phyloP scores from a whole-genome alignment of 805 yeast species.

The Kuraishia capsulata region DNA sequence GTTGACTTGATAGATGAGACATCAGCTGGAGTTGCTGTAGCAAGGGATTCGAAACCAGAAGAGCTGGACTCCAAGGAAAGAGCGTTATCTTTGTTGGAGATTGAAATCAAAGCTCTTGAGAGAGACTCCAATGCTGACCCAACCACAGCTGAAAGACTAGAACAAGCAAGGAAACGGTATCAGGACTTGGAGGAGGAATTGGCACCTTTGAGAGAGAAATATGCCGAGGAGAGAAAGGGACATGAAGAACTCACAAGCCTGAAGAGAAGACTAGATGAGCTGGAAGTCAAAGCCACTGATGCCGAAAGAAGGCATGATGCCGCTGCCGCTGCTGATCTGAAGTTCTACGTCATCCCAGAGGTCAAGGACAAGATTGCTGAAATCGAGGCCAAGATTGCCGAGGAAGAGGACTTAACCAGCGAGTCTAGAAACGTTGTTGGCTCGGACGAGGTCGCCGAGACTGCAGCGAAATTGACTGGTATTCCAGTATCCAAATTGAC shows the following conservation, averaged over 20 bases:
- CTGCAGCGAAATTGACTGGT: slow-evolving; percentile 93
- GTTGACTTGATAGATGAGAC: slow-evolving; percentile 94
- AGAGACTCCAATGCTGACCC: slow-evolving; percentile 85
- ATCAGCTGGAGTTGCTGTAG: slow-evolving; percentile 96
- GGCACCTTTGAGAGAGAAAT: slow-evolving; percentile 77
- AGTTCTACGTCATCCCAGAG: slow-evolving; percentile 97
- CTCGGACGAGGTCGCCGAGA: slow-evolving; percentile 44
- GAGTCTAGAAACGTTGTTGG: slow-evolving; percentile 85
- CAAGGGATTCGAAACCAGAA: slow-evolving; percentile 96
- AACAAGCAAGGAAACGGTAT: slow-evolving; percentile 66
- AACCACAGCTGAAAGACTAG: slow-evolving; percentile 78
- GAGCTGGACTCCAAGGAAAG: slow-evolving; percentile 92
- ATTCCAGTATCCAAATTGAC: slow-evolving; percentile 92
- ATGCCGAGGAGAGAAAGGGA: slow-evolving; percentile 78
- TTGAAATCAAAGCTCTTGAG: slow-evolving; percentile 93
- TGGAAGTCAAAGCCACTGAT: slow-evolving; percentile 86
- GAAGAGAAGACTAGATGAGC: slow-evolving; percentile 84
- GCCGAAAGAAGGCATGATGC: slow-evolving; percentile 97
- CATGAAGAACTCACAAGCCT: slow-evolving; percentile 86
- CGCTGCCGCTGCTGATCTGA: slow-evolving; percentile 88
- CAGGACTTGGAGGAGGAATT: slow-evolving; percentile 82
- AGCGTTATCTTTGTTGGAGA: slow-evolving; percentile 83
- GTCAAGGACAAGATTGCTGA: slow-evolving; percentile 64
- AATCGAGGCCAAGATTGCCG: slow-evolving; percentile 69
- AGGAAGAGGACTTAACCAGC: slow-evolving; percentile 41